phyloP scores from a whole-genome alignment of 441 rosid genomes.

The Erodium trifolium region DNA sequence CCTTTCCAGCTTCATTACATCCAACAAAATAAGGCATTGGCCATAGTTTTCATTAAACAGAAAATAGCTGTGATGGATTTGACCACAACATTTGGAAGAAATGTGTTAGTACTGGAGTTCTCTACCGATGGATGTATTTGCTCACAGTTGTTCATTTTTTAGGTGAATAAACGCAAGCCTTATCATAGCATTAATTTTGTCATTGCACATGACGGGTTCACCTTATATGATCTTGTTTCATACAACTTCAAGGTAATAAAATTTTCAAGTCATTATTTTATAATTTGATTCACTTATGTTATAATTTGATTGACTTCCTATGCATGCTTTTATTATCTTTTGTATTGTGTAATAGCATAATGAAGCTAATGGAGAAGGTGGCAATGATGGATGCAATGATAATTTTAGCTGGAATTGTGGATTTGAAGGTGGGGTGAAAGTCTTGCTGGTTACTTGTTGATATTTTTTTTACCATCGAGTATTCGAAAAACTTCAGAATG shows the following conservation, averaged over 20 bases:
- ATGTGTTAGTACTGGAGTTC: background rate
- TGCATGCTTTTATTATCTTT: slow-evolving; percentile 10
- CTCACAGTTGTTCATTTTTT: slow-evolving; percentile 13
- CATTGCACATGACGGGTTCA: slow-evolving; percentile 93
- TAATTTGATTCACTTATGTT: slow-evolving; percentile 11
- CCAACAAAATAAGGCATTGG: background rate
- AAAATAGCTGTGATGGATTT: background rate
- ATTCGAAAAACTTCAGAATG: background rate
- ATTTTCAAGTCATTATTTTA: slow-evolving; percentile 10
- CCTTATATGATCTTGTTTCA: slow-evolving; percentile 74
- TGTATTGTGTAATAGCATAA: slow-evolving; percentile 54
- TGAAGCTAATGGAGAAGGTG: slow-evolving; percentile 94
- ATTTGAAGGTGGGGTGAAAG: slow-evolving; percentile 49
- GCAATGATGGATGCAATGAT: slow-evolving; percentile 90
- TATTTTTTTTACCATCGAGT: background rate
- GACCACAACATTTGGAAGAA: slow-evolving; percentile 1
- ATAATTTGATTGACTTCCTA: slow-evolving; percentile 10
- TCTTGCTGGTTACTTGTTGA: background rate
- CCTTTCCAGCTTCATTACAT: background rate
- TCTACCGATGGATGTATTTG: background rate
- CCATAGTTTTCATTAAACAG: background rate
- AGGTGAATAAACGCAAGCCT: slow-evolving; percentile 87
- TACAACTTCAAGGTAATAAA: slow-evolving; percentile 71
- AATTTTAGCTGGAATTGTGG: slow-evolving; percentile 97
- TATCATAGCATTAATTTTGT: slow-evolving; percentile 77